Conservation (phyloP, 2,329 filamentous ascomycete species). For the Exophiala viscosa region DNA sequence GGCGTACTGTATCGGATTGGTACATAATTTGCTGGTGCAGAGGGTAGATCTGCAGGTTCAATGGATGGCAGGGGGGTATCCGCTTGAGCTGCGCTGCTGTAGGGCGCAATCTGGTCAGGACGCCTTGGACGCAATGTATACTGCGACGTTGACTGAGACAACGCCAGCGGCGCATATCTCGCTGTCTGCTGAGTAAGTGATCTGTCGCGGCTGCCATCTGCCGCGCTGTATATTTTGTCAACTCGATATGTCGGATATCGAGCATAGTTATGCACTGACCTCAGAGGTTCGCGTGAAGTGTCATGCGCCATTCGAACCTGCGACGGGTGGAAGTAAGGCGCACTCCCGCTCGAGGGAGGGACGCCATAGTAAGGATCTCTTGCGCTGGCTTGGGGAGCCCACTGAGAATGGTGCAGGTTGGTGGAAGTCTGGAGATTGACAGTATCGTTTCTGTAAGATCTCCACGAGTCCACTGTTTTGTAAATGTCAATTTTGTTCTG, state of each 20-base stretch:
- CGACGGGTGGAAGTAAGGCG: background rate
- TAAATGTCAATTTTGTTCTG: slow-evolving; percentile 25
- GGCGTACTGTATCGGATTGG: slow-evolving; percentile 1
- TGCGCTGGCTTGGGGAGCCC: background rate
- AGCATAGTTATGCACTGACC: slow-evolving; percentile 27
- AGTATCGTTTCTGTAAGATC: slow-evolving; percentile 23
- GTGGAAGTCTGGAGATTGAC: slow-evolving; percentile 17
- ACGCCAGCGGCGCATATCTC: background rate
- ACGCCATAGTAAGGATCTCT: background rate
- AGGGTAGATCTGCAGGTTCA: slow-evolving; percentile 1
- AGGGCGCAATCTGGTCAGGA: slow-evolving; percentile 10
- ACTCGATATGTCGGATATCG: slow-evolving; percentile 28
- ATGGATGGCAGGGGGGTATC: slow-evolving; percentile 15
- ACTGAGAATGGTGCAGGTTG: background rate
- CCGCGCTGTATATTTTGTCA: slow-evolving; percentile 27
- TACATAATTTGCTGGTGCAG: background rate
- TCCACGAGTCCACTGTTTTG: slow-evolving; percentile 27
- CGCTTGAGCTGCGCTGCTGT: slow-evolving; percentile 6
- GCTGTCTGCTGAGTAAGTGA: slow-evolving; percentile 11
- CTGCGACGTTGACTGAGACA: background rate
- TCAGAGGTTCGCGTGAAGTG: slow-evolving; percentile 19
- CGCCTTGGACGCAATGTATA: slow-evolving; percentile 13
- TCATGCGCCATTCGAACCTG: background rate
- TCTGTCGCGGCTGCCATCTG: slow-evolving; percentile 16
- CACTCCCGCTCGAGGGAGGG: slow-evolving; percentile 1